Percentiles rank a stretch among this genome's conserved stretches.
These are phyloP conservation scores for Royoungia palumana DNA, from an alignment of 768 basidiomycete genomes.

Conservation along the genomic window DNA sequence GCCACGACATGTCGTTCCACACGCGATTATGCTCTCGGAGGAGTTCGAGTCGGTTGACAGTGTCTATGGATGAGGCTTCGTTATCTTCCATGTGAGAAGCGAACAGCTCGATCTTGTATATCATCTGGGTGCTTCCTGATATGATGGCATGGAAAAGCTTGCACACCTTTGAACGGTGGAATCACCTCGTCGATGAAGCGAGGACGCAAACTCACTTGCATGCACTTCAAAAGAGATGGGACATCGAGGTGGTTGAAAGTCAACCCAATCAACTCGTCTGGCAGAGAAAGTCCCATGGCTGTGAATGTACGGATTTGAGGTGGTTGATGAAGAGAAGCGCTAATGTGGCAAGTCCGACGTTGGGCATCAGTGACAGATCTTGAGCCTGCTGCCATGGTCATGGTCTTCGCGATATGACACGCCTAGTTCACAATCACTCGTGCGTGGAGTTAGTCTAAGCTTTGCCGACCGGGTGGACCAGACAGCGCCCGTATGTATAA, in stretches of 20 bases:
- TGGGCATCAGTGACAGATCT: too few relatives aligned
- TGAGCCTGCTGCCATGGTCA: too few relatives aligned
- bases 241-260: conserved; percentile 29
- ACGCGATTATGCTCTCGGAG: conserved; percentile 25
- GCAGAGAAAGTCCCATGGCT: conserved; percentile 24
- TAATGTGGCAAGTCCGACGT: too few relatives aligned
- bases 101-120: conserved; percentile 32
- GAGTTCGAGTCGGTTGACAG: conserved; percentile 21
- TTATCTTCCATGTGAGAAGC: conserved; percentile 27
- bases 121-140: conserved; percentile 20
- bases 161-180: conserved; percentile 24
- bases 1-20: conserved; percentile 29
- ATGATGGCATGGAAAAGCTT: conserved; percentile 28
- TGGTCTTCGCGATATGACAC: too few relatives aligned
- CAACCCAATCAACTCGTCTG: conserved; percentile 28
- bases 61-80: conserved; percentile 16
- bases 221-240: conserved; percentile 26
- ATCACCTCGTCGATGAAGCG: background rate
- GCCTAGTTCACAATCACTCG: too few relatives aligned
- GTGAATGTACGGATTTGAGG: too few relatives aligned
- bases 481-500: too few relatives aligned
- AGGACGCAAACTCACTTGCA: conserved; percentile 17
- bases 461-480: too few relatives aligned
- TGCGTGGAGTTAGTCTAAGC: too few relatives aligned
- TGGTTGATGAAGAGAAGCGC: too few relatives aligned